Evolutionary conservation across 345 rosid species (phyloP).

Genomic region (Mangifera indica): DNA sequence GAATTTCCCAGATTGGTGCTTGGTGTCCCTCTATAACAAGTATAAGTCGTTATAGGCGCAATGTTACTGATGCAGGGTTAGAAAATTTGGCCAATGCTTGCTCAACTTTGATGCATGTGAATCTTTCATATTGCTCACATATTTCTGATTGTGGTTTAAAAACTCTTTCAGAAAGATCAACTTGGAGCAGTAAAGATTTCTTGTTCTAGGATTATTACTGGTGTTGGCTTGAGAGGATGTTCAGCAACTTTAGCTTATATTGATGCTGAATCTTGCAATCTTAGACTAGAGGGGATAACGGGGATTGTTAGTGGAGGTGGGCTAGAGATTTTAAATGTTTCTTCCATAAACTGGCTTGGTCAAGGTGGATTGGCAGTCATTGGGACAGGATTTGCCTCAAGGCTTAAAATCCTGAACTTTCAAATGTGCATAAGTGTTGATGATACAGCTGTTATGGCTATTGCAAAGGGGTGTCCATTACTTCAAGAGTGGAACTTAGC

Average conservation of each 20-base stretch:
- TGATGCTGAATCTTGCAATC: constrained; percentile 56
- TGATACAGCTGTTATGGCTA: constrained; percentile 60
- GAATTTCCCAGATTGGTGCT: constrained; percentile 44
- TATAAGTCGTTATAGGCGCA: constrained; percentile 61
- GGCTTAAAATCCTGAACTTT: constrained; percentile 58
- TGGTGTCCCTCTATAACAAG: constrained; percentile 50
- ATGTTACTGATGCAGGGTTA: constrained; percentile 54
- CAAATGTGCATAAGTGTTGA: constrained; percentile 57
- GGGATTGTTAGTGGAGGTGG: constrained; percentile 72
- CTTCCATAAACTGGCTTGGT: constrained; percentile 30
- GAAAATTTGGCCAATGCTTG: constrained; percentile 47
- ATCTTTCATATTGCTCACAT: constrained; percentile 47
- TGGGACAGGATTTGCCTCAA: constrained; percentile 51
- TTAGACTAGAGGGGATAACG: constrained; percentile 50
- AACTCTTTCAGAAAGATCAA: constrained; percentile 39
- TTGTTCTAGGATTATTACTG: constrained; percentile 44
- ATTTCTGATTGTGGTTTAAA: constrained; percentile 55
- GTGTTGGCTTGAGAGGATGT: constrained; percentile 60
- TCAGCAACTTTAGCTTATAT: constrained; percentile 48
- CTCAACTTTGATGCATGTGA: constrained; percentile 42
- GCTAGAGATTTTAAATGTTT: constrained; percentile 51
- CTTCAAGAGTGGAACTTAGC: constrained; percentile 73
- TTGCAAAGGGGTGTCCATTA: constrained; percentile 69
- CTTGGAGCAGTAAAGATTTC: constrained; percentile 58
- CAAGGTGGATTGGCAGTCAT: constrained; percentile 42